Conservation (phyloP, 306 rosid species). For the Datisca glomerata region DNA sequence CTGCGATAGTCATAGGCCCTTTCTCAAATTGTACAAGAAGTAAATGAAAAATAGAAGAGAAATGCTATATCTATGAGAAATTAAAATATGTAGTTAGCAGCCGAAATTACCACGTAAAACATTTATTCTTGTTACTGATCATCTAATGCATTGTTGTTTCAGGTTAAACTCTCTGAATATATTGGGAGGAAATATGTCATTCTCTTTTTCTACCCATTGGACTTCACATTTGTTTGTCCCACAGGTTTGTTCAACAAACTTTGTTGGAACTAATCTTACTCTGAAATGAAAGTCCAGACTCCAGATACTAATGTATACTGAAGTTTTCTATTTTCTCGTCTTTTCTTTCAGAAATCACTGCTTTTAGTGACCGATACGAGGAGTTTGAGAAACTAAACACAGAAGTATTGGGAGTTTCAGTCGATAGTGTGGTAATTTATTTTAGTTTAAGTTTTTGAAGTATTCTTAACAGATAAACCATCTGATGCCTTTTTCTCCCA, state of each 20-base stretch:
- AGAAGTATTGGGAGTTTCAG: conserved; percentile 76
- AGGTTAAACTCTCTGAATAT: conserved; percentile 87
- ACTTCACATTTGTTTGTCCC: conserved; percentile 94
- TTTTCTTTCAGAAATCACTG: conserved; percentile 70
- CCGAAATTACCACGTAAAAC: no score
- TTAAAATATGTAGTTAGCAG: no score
- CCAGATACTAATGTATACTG: not conserved
- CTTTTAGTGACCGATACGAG: conserved; percentile 77
- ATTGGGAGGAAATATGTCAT: conserved; percentile 87
- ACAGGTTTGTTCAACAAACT: conserved; percentile 61
- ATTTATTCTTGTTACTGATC: not conserved
- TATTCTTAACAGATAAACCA: not conserved
- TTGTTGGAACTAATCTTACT: not conserved
- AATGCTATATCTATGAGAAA: no score
- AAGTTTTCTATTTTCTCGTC: not conserved
- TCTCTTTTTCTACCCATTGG: conserved; percentile 91
- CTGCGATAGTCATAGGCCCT: no score
- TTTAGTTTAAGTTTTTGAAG: not conserved
- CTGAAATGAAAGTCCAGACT: not conserved
- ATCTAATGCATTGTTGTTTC: conserved; percentile 14
- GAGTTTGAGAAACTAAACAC: conserved; percentile 66
- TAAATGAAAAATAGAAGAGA: no score
- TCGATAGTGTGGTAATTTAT: conserved; percentile 75
- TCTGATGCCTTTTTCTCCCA: not conserved
- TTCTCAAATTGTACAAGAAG: no score